Conservation (phyloP, 106 monocot genomes). For the Platanthera zijinensis region DNA sequence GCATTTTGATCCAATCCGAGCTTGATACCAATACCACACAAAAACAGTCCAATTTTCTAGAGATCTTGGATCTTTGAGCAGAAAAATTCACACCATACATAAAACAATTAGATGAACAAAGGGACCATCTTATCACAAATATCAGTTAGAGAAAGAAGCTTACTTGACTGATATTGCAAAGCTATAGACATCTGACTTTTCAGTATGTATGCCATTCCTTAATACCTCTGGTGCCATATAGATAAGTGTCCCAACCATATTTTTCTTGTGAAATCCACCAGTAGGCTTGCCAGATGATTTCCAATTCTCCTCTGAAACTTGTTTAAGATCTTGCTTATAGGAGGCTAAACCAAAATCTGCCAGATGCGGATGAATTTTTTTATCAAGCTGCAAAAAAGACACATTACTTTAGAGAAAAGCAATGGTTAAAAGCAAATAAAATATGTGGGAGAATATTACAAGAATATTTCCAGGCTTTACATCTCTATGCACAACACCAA, state of each 20-base stretch:
- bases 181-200: slow-evolving; percentile 97
- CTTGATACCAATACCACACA: no score
- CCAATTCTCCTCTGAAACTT: slow-evolving; percentile 66
- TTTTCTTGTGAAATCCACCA: slow-evolving; percentile 95
- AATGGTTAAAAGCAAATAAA: not conserved
- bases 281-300: slow-evolving; percentile 91
- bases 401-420: not conserved
- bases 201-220: slow-evolving; percentile 78
- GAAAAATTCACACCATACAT: not conserved
- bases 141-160: slow-evolving; percentile 16
- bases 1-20: no score
- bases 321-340: slow-evolving; percentile 67
- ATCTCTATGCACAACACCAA: slow-evolving; percentile 86
- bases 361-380: slow-evolving; percentile 53
- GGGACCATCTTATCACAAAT: not conserved
- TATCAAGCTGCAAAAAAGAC: slow-evolving; percentile 55
- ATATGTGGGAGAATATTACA: slow-evolving; percentile 30
- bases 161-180: slow-evolving; percentile 92
- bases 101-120: slow-evolving; percentile 3
- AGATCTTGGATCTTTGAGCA: no score
- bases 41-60: no score
- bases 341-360: slow-evolving; percentile 94
- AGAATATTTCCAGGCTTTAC: slow-evolving; percentile 94
- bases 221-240: slow-evolving; percentile 99
- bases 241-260: slow-evolving; percentile 97